These are phyloP conservation scores for Forsythia suspensa DNA, from an alignment of 257 asterid genomes.

Conservation along the genomic window DNA sequence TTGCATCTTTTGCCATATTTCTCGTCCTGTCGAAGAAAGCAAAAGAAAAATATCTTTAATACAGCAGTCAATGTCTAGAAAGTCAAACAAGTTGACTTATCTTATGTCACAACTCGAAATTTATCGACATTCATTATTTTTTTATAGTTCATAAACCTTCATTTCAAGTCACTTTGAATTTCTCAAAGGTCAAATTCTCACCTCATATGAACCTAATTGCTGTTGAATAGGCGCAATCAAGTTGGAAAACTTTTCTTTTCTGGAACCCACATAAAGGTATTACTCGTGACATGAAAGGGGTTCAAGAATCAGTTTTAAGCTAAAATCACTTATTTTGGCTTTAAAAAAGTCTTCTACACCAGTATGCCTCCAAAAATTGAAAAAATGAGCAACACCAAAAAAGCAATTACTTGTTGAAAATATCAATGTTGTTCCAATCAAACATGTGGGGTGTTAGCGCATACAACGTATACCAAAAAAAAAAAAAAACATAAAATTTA, in stretches of 20 bases:
- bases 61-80: background rate
- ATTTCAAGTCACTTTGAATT: slow-evolving; percentile 22
- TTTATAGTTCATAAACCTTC: background rate
- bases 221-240: background rate
- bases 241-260: slow-evolving; percentile 11
- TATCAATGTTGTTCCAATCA: slow-evolving; percentile 14
- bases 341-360: slow-evolving; percentile 12
- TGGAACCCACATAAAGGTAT: slow-evolving; percentile 23
- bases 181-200: slow-evolving; percentile 17
- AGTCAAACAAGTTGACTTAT: background rate
- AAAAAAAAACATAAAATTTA: background rate
- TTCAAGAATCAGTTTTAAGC: background rate
- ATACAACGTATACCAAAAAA: background rate
- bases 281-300: background rate
- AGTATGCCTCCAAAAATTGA: slow-evolving; percentile 20
- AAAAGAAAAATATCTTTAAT: background rate
- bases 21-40: slow-evolving; percentile 52
- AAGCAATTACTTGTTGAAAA: slow-evolving; percentile 17
- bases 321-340: background rate
- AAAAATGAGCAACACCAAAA: background rate
- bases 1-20: slow-evolving; percentile 90
- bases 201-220: slow-evolving; percentile 15
- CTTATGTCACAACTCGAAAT: background rate
- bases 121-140: background rate
- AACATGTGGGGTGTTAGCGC: background rate